Base-by-base conservation (phyloP, 441 rosid genomes). In the Pelargonium fulgidum region DNA sequence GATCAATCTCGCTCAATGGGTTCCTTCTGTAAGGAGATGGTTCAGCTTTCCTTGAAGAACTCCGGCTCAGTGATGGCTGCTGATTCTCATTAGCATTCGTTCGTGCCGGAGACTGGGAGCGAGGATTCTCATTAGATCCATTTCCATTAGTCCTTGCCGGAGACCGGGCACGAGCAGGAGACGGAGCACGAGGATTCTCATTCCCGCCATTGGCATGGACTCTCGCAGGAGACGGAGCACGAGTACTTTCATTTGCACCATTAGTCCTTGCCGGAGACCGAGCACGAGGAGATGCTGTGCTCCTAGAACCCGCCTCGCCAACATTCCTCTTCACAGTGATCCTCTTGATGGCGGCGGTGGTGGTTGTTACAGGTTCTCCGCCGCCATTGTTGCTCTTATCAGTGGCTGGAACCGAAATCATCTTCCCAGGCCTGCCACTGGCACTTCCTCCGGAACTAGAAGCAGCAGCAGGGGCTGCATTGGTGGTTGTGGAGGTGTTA, bases 371-470 rank as follows among this genome's bases (percentile, higher is more conserved):
- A 33, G 79, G 64, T 36, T 71, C 78, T 16, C 61, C 61, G 4
- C 7, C 61, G 14, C 44, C 66, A 16, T 76, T 75, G 80, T 69
- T 82, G 75, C 79, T 84, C 70, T 86, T 86, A 3, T 81, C 88
- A 54, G 88, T 87, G 0, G 98, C 89, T 0, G 97, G 98, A 29
- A 93, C 92, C 0, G 94, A 84, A 8, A 93, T 90, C 82, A 91
- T 78, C 76, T 90, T 89, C 11, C 82, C 89, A 0, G 92, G 93
- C 77, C 72, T 13, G 1, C 71, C 72, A 39, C 0, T 74, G 16
- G 22, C 6, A 16, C 22, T 1, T 22, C 24, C 24, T 22, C 33
- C 4, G 52, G 79, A 5, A 17, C 74, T 71, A 20, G 66, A 71
- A 78, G 33, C 3, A 29, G 1, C 4, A 52, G n/a, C 16, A 9